Conservation (phyloP, 345 rosid species). For the Salix dunnii region DNA sequence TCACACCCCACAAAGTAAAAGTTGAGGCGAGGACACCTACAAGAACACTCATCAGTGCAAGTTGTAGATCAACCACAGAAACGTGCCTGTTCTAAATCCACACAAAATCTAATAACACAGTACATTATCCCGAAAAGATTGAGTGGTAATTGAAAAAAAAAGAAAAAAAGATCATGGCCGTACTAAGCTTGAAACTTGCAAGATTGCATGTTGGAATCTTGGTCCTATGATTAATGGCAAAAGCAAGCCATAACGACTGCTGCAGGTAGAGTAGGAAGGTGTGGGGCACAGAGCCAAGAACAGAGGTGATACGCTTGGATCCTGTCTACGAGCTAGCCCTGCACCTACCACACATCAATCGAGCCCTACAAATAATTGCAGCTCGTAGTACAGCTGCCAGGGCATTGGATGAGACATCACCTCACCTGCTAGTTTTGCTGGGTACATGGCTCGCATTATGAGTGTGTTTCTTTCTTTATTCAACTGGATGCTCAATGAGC, state of each 20-base stretch:
- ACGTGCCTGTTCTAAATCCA: neutral
- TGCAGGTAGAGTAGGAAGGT: neutral
- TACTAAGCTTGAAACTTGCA: neutral
- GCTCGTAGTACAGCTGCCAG: neutral
- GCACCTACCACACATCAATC: neutral
- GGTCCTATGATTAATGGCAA: neutral
- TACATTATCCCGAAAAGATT: neutral
- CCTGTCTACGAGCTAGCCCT: neutral
- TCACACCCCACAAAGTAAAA: neutral
- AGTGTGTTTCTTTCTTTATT: too few relatives aligned
- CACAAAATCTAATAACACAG: too few relatives aligned
- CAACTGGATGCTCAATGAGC: too few relatives aligned
- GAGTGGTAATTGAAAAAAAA: neutral
- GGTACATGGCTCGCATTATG: neutral
- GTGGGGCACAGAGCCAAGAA: neutral
- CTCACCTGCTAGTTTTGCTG: neutral
- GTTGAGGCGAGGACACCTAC: neutral
- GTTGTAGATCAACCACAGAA: neutral
- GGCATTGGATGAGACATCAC: neutral
- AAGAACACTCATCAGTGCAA: neutral
- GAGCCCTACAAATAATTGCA: neutral
- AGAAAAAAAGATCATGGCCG: too few relatives aligned
- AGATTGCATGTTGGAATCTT: neutral
- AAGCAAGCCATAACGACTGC: neutral
- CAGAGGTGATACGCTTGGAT: neutral